Conservation (phyloP, 2,329 filamentous ascomycete genomes). For the Hypomyces perniciosus region DNA sequence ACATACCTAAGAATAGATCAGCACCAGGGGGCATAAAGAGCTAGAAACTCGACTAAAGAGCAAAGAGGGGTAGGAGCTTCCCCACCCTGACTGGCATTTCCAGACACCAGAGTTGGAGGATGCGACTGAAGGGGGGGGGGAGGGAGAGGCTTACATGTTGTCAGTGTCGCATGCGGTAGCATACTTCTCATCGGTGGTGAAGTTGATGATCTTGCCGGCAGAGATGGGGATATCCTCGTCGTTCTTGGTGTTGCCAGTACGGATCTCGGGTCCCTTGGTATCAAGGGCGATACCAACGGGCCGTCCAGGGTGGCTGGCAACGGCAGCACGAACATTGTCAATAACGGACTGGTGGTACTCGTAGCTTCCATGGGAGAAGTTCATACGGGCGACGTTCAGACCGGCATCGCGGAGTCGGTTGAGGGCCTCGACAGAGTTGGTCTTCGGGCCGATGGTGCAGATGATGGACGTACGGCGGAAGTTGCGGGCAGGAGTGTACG, state of each 20-base stretch:
- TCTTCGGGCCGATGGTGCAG: slow-evolving; percentile 98
- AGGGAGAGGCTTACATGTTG: slow-evolving; percentile 68
- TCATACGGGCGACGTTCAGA: slow-evolving; percentile 99
- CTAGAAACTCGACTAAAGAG: neutral
- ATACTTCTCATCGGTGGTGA: slow-evolving; percentile 95
- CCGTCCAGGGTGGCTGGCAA: slow-evolving; percentile 69
- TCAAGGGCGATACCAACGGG: slow-evolving; percentile 92
- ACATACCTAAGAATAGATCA: slow-evolving; percentile 62
- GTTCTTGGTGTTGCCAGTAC: slow-evolving; percentile 64
- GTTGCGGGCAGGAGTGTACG: slow-evolving; percentile 78
- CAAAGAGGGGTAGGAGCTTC: neutral
- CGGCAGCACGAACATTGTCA: slow-evolving; percentile 86
- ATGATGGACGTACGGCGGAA: slow-evolving; percentile 98
- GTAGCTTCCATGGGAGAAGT: slow-evolving; percentile 79
- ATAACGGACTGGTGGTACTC: slow-evolving; percentile 99
- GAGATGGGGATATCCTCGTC: slow-evolving; percentile 86
- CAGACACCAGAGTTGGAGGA: too few species aligned
- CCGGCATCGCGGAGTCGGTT: slow-evolving; percentile 86
- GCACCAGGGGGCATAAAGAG: neutral
- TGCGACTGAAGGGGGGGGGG: neutral
- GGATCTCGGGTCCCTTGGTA: slow-evolving; percentile 59
- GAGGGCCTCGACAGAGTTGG: slow-evolving; percentile 95
- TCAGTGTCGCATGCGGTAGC: slow-evolving; percentile 75
- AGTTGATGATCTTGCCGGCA: slow-evolving; percentile 80
- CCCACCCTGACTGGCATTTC: neutral